Evolutionary conservation across 2,329 filamentous ascomycete genomes (phyloP).

Genomic region (Fusarium succisae): DNA sequence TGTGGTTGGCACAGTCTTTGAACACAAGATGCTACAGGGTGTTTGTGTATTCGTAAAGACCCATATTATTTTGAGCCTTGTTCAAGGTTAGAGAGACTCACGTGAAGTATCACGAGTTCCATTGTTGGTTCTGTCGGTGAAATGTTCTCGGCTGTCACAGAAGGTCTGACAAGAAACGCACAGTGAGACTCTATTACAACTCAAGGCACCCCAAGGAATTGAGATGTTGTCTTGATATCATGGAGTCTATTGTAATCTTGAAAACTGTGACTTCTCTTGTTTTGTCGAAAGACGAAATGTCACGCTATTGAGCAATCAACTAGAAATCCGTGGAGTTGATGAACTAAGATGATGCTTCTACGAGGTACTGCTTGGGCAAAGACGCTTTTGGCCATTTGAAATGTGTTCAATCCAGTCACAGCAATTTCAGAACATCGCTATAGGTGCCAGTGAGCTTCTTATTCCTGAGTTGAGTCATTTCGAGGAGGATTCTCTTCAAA

Average conservation of each 20-base stretch:
- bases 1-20: not conserved
- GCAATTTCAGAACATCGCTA: rapidly evolving
- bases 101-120: not conserved
- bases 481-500: not conserved
- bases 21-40: not conserved
- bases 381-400: rapidly evolving
- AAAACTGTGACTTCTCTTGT: not conserved
- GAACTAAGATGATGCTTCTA: not conserved
- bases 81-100: not conserved
- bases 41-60: not conserved
- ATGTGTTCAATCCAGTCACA: rapidly evolving
- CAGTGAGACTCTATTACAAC: rapidly evolving
- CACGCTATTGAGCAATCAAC: rapidly evolving
- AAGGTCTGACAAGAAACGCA: not conserved
- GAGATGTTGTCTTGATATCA: rapidly evolving
- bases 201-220: rapidly evolving
- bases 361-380: too few species aligned
- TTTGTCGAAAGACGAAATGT: too few species aligned
- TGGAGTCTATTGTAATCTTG: rapidly evolving
- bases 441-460: not conserved
- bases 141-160: not conserved
- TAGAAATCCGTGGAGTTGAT: rapidly evolving
- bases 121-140: not conserved
- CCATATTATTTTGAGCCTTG: not conserved
- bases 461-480: rapidly evolving